Conservation (phyloP, 306 rosid species). For the Alnus rubra region DNA sequence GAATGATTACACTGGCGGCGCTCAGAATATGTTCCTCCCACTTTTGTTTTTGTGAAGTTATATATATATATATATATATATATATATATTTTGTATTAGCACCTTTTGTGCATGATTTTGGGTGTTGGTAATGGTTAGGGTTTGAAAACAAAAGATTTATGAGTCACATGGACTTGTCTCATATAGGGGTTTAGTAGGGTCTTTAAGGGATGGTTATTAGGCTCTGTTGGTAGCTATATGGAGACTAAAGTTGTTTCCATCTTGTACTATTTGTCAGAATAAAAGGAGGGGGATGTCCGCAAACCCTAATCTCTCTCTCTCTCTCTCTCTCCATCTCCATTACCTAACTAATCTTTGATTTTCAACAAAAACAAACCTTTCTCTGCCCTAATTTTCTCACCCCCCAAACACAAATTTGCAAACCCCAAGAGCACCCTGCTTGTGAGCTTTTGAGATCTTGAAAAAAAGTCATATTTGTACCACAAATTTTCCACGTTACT, state of each 20-base stretch:
- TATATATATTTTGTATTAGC: too few relatives aligned
- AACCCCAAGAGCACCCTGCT: too few relatives aligned
- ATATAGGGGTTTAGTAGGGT: conserved; percentile 34
- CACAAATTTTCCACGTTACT: too few relatives aligned
- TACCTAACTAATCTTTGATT: conserved; percentile 20
- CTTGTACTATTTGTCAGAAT: conserved; percentile 34
- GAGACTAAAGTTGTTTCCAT: conserved; percentile 31
- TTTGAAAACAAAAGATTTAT: conserved; percentile 50
- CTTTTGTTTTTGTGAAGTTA: conserved; percentile 31
- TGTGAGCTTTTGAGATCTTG: too few relatives aligned
- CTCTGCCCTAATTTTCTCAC: too few relatives aligned
- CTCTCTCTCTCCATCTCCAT: background rate
- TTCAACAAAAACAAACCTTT: conserved; percentile 5
- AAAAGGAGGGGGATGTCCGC: background rate
- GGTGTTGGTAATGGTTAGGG: conserved; percentile 30
- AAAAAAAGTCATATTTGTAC: too few relatives aligned
- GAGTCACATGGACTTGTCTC: conserved; percentile 81
- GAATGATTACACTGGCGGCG: conserved; percentile 91
- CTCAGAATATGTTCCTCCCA: conserved; percentile 78
- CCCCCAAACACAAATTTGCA: too few relatives aligned
- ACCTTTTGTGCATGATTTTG: conserved; percentile 15
- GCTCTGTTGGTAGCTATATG: conserved; percentile 32
- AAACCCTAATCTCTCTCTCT: conserved; percentile 1
- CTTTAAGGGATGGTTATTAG: conserved; percentile 26
- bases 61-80: too few relatives aligned